These are phyloP conservation scores for Phaffomyces thermotolerans DNA, from an alignment of 805 yeast species.

Conservation along the genomic window DNA sequence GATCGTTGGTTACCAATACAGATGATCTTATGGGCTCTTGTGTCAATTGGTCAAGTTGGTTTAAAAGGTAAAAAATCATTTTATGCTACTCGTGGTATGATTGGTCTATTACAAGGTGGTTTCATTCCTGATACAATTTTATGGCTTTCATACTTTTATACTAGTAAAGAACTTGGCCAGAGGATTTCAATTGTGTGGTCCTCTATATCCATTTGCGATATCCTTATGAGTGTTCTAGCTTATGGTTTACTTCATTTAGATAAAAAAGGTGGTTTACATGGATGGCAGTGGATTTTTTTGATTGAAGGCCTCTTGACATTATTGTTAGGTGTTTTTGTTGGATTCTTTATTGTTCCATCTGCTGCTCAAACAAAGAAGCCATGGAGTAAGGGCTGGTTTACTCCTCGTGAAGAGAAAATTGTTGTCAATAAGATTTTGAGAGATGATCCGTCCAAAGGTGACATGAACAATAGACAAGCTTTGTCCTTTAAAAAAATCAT, in stretches of 20 bases:
- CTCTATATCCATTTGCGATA: slow-evolving; percentile 40
- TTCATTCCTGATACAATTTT: slow-evolving; percentile 57
- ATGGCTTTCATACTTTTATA: slow-evolving; percentile 65
- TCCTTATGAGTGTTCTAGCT: slow-evolving; percentile 37
- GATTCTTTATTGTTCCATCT: slow-evolving; percentile 48
- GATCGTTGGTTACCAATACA: slow-evolving; percentile 56
- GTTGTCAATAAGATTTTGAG: slow-evolving; percentile 51
- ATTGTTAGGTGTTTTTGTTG: slow-evolving; percentile 41
- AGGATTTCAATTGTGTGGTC: slow-evolving; percentile 56
- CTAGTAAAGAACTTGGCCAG: slow-evolving; percentile 48
- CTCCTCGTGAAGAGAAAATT: slow-evolving; percentile 48
- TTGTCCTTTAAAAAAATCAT: slow-evolving; percentile 35
- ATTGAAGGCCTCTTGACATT: slow-evolving; percentile 58
- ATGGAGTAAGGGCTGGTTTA: slow-evolving; percentile 46
- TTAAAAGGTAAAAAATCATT: slow-evolving; percentile 36
- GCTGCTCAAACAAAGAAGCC: slow-evolving; percentile 47
- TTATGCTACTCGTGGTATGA: slow-evolving; percentile 39
- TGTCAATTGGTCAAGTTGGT: slow-evolving; percentile 44
- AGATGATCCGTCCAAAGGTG: slow-evolving; percentile 65
- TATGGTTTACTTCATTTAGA: slow-evolving; percentile 44
- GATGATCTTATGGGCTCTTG: slow-evolving; percentile 50
- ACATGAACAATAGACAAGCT: slow-evolving; percentile 52
- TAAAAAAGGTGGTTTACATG: slow-evolving; percentile 37
- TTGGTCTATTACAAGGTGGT: slow-evolving; percentile 58
- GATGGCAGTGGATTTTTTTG: slow-evolving; percentile 66